A percentile compares a stretch with the other conserved stretches of the same genome.
Evolutionary conservation across 768 basidiomycete genomes (phyloP).

Genomic region (Trametes meyenii): DNA sequence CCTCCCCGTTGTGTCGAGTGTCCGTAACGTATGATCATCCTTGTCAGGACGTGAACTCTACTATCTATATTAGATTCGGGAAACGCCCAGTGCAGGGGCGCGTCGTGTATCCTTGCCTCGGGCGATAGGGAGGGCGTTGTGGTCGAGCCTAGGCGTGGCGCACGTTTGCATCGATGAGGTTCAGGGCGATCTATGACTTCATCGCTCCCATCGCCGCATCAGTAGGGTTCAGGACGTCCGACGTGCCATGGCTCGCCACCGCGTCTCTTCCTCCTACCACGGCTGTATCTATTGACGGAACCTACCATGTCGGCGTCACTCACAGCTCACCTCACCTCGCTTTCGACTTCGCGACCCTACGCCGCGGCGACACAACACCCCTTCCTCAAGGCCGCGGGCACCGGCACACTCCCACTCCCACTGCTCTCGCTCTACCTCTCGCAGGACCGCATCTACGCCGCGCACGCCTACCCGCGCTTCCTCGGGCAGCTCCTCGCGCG

Average conservation of each 20-base stretch:
- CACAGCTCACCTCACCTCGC: constrained; percentile 41
- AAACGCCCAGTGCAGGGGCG: not conserved
- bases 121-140: not conserved
- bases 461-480: constrained; percentile 73
- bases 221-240: not conserved
- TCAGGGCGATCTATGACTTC: constrained; percentile 4
- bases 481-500: constrained; percentile 65
- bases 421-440: constrained; percentile 65
- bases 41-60: constrained; percentile 4
- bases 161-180: not conserved
- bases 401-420: constrained; percentile 48
- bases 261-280: not conserved
- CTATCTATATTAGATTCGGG: constrained; percentile 18
- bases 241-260: too few species aligned
- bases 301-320: constrained; percentile 16
- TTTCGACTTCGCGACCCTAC: constrained; percentile 44
- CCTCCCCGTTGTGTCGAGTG: constrained; percentile 18
- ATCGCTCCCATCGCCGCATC: constrained; percentile 4
- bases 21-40: constrained; percentile 19
- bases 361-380: constrained; percentile 52
- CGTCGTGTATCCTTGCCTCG: too few species aligned
- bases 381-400: constrained; percentile 63
- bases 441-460: constrained; percentile 76
- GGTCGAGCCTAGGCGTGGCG: not conserved
- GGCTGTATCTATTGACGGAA: not conserved